Conservation (phyloP, 2,329 filamentous ascomycete species). For the Ascochyta koolunga region DNA sequence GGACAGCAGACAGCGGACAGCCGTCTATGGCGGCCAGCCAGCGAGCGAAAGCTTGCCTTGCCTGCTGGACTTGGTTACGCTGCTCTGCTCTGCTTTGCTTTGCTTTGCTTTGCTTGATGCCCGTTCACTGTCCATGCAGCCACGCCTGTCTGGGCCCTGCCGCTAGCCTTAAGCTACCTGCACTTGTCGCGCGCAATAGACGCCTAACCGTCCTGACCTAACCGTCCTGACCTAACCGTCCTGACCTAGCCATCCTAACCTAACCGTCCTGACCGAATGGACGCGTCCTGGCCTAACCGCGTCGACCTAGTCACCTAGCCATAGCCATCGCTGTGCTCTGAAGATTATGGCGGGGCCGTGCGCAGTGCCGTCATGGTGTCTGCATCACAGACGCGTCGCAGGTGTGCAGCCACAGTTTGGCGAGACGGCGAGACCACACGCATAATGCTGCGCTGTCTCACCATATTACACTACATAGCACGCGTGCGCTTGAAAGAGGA, state of each 20-base stretch:
- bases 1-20: too few species aligned
- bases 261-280: too few species aligned
- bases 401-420: slow-evolving; percentile 4
- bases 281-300: neutral
- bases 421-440: neutral
- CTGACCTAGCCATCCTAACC: neutral
- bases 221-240: neutral
- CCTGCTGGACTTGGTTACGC: too few species aligned
- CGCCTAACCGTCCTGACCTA: neutral
- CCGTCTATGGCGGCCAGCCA: too few species aligned
- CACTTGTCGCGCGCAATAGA: slow-evolving; percentile 15
- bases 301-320: too few species aligned
- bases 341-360: slow-evolving; percentile 27
- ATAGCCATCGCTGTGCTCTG: neutral
- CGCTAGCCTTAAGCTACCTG: slow-evolving; percentile 11
- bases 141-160: slow-evolving; percentile 16
- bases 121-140: slow-evolving; percentile 7
- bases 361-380: slow-evolving; percentile 27
- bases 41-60: too few species aligned
- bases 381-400: slow-evolving; percentile 15
- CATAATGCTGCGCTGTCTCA: neutral
- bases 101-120: slow-evolving; percentile 10
- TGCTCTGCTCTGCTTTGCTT: too few species aligned
- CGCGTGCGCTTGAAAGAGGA: too few species aligned
- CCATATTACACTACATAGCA: too few species aligned